Base-by-base conservation (phyloP, 352 stramenopile species). In the Globisporangium nagaii region DNA sequence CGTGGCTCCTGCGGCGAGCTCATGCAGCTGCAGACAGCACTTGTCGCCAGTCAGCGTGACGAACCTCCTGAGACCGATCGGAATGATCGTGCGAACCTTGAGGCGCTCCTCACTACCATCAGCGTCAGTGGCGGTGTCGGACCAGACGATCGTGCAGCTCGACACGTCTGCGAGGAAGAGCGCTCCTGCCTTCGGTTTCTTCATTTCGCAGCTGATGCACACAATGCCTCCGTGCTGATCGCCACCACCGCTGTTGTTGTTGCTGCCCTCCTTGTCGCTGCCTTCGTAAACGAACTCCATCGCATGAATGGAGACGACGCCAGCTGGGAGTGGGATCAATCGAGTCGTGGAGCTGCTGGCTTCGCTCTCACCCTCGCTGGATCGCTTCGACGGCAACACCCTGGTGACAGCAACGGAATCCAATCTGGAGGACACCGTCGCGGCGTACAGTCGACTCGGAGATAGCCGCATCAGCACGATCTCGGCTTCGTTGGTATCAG, bases 401-500 rank as follows among this genome's bases (percentile, higher is more conserved):
- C 31, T 40, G 4, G 35, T 39, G 36, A 79, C 41, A 8, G 35
- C 43, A 34, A 76, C 44, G 32, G 8, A 39, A 34, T 65, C 36
- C n/a, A 68, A 63, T 5, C 4, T 47, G 17, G 70, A 64, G 17
- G 62, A 60, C 2, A 78, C 46, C 1, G 36, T 65, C 0, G 70
- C 72, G 13, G 69, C 37, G 22, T 27, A 31, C 3, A 56, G 13
- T 8, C 45, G 47, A 31, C 50, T 66, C 0, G 60, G 43, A 4
- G 73, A 80, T 7, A 83, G 43, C 9, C 63, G 54, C 30, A 80
- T 22, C 10, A 70, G 17, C 1, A 53, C 55, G 17, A 80, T 67
- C 41, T 74, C 58, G 30, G 36, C 17, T 9, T 27, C 43, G 30
- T 17, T 58, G 12, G 15, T 30, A 24, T 24, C 39, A 15, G 20